Conservation (phyloP, 352 stramenopile species). For the Phytophthora agathidicida region DNA sequence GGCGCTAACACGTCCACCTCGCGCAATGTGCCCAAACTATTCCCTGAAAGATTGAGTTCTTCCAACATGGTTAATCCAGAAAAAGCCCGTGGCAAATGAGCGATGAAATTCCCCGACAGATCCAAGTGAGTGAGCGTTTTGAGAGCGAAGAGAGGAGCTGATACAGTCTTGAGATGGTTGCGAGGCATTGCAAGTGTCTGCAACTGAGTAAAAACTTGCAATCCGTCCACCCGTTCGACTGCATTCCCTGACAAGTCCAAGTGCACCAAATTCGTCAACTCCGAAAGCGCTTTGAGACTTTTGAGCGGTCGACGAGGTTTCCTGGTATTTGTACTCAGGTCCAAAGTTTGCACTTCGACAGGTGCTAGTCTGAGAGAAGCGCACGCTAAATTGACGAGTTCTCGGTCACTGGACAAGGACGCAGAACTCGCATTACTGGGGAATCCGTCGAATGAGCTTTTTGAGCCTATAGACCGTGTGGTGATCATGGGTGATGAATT, state of each 20-base stretch:
- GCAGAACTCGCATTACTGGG: constrained; percentile 22
- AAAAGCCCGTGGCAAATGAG: constrained; percentile 70
- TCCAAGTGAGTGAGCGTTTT: constrained; percentile 55
- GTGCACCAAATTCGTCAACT: constrained; percentile 54
- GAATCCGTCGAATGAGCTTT: constrained; percentile 35
- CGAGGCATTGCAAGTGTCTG: constrained; percentile 55
- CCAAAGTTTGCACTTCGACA: constrained; percentile 37
- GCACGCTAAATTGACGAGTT: constrained; percentile 48
- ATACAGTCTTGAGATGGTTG: constrained; percentile 78
- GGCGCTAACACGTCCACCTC: constrained; percentile 67
- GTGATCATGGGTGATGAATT: constrained; percentile 20
- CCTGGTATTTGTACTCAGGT: constrained; percentile 55
- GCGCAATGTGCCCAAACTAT: constrained; percentile 72
- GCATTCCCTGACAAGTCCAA: constrained; percentile 75
- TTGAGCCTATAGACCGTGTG: constrained; percentile 21
- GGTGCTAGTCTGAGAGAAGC: constrained; percentile 28
- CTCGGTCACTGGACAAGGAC: constrained; percentile 35
- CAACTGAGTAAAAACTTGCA: constrained; percentile 59
- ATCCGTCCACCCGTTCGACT: constrained; percentile 55
- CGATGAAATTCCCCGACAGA: constrained; percentile 83
- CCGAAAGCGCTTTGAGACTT: constrained; percentile 50
- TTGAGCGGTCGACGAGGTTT: constrained; percentile 68
- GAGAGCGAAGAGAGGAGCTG: constrained; percentile 50
- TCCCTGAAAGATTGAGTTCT: constrained; percentile 70
- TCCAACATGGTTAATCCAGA: constrained; percentile 54